Evolutionary conservation across 2,329 filamentous ascomycete species (phyloP), one percentile per base, ranked within the genome.

Genomic region (Fusarium gaditjirri): DNA sequence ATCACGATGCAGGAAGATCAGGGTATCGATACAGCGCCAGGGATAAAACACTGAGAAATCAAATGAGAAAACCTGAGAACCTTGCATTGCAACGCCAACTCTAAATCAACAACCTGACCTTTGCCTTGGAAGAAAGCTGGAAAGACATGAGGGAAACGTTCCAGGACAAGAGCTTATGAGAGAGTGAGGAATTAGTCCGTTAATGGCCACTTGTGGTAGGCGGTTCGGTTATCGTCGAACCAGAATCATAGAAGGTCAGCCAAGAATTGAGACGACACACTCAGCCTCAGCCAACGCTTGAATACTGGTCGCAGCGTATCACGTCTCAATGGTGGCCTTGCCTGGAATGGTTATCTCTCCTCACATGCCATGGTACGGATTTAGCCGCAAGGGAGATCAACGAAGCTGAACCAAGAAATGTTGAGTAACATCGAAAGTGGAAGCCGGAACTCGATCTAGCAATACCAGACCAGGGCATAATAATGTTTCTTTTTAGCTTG

Each of bases 311-410:
- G 31, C 38, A 41, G 57, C 42, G 12, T 35, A 46, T 62, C 33
- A 31, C n/a, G 47, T 53, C 46, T 41, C 12, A 52, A 50, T 62
- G 17, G 41, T 56, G n/a, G 47, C 42, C 60, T 52, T 56, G 41
- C 57, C 25, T 56, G 53, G 58, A 73, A 75, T 75, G 67, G 56
- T 42, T 52, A 47, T 41, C 49, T 63, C 49, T 62, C 66, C 47
- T 65, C 61, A 55, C 64, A 68, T 75, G 61, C 61, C 61, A 70
- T 53, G 53, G 55, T 59, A 44, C 68, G 65, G 72, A 76, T 75
- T 73, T 75, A 76, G 69, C 74, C 73, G 72, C 50, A 56, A 68
- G 59, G 61, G 66, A 74, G 71, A 76, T 74, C 61, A 66, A 46
- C 54, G 61, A 69, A 61, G 65, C 54, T 75, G 68, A 68, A 39